Evolutionary conservation across 2,329 filamentous ascomycete species (phyloP), one percentile per base, ranked within the genome.

Genomic region (Xylaria sp.): DNA sequence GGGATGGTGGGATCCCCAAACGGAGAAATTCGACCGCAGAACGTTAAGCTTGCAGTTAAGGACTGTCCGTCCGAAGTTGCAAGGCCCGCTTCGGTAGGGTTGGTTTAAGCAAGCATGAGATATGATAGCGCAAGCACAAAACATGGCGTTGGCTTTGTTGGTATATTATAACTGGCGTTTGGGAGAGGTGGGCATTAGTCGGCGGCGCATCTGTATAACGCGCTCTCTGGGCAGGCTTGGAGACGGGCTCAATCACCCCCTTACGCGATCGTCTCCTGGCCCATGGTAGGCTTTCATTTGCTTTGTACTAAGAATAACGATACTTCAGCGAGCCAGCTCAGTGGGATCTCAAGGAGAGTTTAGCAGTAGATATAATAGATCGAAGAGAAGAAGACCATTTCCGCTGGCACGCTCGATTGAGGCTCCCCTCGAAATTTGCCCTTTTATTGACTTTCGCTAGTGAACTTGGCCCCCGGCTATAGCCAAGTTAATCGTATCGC

Each of bases 1-100:
- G 11, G 85, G 82, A 1, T 87, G 83, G 77, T 90, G 86, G 77
- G 83, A 90, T 73, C 87, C 88, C 1, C 85, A 87, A 75, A 83
- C 82, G 48, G 81, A 82, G 68, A 80, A 78, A 54, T 87, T 82
- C 60, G 81, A 85, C 63, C 5, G 21, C 4, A 70, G 45, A 56
- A 72, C 72, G 2, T 21, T 69, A 11, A 11, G 0, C 9, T 58
- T 76, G 6, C 34, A 51, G 9, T 12, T 73, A 2, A 68, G 67
- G 48, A n/a, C 48, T 8, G n/a, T 75, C 12, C 72, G 70, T 30
- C 61, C 64, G 50, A 75, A 51, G 62, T 21, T 21, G 0, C 74
- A 76, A 51, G n/a, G 50, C 7, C 65, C 74, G 14, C 45, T 66
- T 9, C 65, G 67, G 53, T 74, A 74, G 47, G 1, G 14, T 21